phyloP scores from a whole-genome alignment of 2,329 filamentous ascomycete genomes.

The Microthyrium microscopicum region DNA sequence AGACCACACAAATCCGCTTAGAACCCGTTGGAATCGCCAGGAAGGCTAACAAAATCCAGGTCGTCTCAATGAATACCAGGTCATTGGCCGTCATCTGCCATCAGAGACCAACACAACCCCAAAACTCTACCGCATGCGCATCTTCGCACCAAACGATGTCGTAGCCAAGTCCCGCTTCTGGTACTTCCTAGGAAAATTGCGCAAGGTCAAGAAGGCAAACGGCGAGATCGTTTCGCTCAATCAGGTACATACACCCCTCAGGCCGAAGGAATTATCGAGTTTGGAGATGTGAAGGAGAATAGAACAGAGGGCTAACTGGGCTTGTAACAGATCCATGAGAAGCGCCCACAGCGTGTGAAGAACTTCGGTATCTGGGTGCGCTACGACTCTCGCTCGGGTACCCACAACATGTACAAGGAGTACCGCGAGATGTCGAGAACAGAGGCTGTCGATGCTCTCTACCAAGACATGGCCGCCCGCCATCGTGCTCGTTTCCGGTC shows the following conservation, averaged over 20 bases:
- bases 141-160: constrained; percentile 94
- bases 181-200: constrained; percentile 99
- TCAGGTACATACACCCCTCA: constrained; percentile 46
- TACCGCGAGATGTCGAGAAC: constrained; percentile 97
- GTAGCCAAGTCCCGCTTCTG: constrained; percentile 99
- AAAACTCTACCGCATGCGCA: constrained; percentile 99
- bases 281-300: not conserved
- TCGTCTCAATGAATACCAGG: constrained; percentile 99
- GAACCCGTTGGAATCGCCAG: too few species aligned
- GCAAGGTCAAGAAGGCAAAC: constrained; percentile 99
- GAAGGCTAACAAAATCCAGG: constrained; percentile 41
- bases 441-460: constrained; percentile 89
- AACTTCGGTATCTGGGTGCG: constrained; percentile 99
- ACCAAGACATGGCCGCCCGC: constrained; percentile 99
- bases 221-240: constrained; percentile 98
- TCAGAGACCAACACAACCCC: constrained; percentile 92
- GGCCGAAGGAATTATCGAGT: not conserved
- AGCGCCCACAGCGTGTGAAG: constrained; percentile 99
- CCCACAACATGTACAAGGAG: constrained; percentile 99
- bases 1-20: too few species aligned
- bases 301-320: not conserved
- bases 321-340: constrained; percentile 69
- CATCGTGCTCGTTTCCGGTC: constrained; percentile 96
- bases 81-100: constrained; percentile 98
- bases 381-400: constrained; percentile 98